A percentile compares a stretch with the other conserved stretches of the same genome.
Conservation (phyloP, 768 basidiomycete species). For the Flagelloscypha sp. region DNA sequence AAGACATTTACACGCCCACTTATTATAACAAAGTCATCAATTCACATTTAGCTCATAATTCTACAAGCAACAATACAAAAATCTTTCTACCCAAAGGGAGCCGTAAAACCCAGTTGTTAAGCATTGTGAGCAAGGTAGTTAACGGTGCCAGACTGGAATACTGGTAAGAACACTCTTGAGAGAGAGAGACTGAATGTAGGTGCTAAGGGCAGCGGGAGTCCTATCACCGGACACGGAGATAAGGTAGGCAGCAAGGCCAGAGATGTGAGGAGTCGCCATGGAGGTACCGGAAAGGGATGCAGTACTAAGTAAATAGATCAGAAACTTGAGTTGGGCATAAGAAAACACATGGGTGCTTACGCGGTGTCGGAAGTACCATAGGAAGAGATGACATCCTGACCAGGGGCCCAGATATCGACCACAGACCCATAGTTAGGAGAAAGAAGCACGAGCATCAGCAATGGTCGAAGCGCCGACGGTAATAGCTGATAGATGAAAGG, state of each 20-base stretch:
- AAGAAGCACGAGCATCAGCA: slow-evolving; percentile 23
- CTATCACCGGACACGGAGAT: slow-evolving; percentile 22
- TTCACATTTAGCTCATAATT: too few species aligned
- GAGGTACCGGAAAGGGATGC: slow-evolving; percentile 19
- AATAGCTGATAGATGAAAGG: too few species aligned
- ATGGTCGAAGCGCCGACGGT: slow-evolving; percentile 34
- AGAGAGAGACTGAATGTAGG: slow-evolving; percentile 18
- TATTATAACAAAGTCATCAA: too few species aligned
- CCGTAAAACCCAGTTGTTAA: too few species aligned
- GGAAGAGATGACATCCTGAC: slow-evolving; percentile 22
- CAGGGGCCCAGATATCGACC: slow-evolving; percentile 35
- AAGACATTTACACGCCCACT: too few species aligned
- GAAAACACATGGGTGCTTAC: slow-evolving; percentile 17
- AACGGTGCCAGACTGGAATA: slow-evolving; percentile 19
- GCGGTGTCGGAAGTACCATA: slow-evolving; percentile 20
- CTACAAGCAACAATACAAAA: too few species aligned
- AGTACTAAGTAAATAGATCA: too few species aligned
- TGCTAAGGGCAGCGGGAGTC: slow-evolving; percentile 21
- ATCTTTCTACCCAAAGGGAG: too few species aligned
- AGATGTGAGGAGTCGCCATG: slow-evolving; percentile 32
- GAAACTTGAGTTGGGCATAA: too few species aligned
- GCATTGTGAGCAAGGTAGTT: slow-evolving; percentile 22
- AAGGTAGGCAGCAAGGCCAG: slow-evolving; percentile 32
- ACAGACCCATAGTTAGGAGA: slow-evolving; percentile 36
- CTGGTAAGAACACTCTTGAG: slow-evolving; percentile 21